A percentile compares a stretch with the other conserved stretches of the same genome.
phyloP scores from a whole-genome alignment of 1,284 basidiomycete species.

The Inonotus obliquus region DNA sequence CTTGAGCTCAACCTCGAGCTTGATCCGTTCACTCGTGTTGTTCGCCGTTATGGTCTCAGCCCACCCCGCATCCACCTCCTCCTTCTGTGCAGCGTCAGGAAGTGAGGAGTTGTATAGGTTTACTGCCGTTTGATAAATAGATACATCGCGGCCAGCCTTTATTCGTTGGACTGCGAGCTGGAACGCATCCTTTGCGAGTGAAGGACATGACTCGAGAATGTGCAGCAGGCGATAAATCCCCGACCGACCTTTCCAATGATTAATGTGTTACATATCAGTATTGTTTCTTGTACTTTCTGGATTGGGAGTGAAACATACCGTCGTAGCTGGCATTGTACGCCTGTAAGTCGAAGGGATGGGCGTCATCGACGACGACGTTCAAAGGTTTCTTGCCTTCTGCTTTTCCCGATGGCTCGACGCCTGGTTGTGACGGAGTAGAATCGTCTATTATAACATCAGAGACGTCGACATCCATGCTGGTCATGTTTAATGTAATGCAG shows the following conservation, averaged over 20 bases:
- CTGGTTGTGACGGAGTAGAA: neutral
- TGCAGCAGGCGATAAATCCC: constrained; percentile 65
- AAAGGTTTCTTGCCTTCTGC: constrained; percentile 19
- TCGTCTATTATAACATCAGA: constrained; percentile 1
- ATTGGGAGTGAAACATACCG: constrained; percentile 35
- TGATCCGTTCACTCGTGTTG: constrained; percentile 62
- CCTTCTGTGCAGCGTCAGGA: constrained; percentile 39
- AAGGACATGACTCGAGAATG: constrained; percentile 58
- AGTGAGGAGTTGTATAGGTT: constrained; percentile 52
- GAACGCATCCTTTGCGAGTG: constrained; percentile 65
- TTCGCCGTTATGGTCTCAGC: constrained; percentile 53
- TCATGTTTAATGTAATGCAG: neutral
- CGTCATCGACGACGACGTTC: constrained; percentile 55
- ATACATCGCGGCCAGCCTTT: constrained; percentile 54
- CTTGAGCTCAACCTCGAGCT: constrained; percentile 85
- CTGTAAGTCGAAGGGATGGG: constrained; percentile 78
- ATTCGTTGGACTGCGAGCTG: constrained; percentile 59
- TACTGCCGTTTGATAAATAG: constrained; percentile 51
- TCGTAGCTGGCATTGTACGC: constrained; percentile 59
- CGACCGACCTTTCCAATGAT: constrained; percentile 50
- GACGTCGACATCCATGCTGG: constrained; percentile 16
- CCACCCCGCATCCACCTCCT: constrained; percentile 53
- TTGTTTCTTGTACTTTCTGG: neutral
- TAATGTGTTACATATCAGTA: neutral
- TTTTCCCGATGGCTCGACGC: neutral